These are phyloP conservation scores for Aaosphaeria pasadenensis DNA, from an alignment of 2,329 filamentous ascomycete species.

Conservation along the genomic window DNA sequence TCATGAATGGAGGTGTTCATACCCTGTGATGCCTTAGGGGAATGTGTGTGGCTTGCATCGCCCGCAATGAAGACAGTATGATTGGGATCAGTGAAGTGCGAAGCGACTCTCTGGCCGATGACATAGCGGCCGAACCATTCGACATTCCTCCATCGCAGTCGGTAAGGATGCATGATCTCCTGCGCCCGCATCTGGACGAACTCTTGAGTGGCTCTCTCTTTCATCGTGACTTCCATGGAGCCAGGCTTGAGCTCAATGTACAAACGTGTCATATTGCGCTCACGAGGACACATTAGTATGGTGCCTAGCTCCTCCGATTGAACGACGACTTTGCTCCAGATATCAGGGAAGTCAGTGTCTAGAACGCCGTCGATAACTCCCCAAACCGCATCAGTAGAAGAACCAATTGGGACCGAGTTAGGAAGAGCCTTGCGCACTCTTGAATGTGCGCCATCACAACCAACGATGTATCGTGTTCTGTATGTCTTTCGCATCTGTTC, in stretches of 20 bases:
- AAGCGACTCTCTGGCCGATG: slow-evolving; percentile 49
- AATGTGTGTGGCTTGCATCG: slow-evolving; percentile 45
- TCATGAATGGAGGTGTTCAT: slow-evolving; percentile 48
- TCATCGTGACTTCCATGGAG: slow-evolving; percentile 27
- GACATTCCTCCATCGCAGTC: slow-evolving; percentile 43
- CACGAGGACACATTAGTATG: slow-evolving; percentile 70
- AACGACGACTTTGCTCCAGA: slow-evolving; percentile 71
- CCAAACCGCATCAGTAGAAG: slow-evolving; percentile 60
- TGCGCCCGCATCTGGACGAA: slow-evolving; percentile 67
- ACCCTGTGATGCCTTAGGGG: slow-evolving; percentile 43
- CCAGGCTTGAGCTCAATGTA: slow-evolving; percentile 48
- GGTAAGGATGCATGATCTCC: slow-evolving; percentile 46
- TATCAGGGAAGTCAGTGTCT: slow-evolving; percentile 70
- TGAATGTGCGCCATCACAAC: slow-evolving; percentile 71
- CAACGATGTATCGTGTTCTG: slow-evolving; percentile 63
- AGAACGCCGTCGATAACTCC: slow-evolving; percentile 70
- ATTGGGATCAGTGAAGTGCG: slow-evolving; percentile 42
- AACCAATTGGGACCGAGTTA: slow-evolving; percentile 44
- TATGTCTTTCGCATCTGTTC: slow-evolving; percentile 43
- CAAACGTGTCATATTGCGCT: slow-evolving; percentile 67
- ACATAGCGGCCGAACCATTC: slow-evolving; percentile 54
- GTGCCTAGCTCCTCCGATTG: slow-evolving; percentile 66
- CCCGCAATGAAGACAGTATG: slow-evolving; percentile 49
- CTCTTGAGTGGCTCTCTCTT: slow-evolving; percentile 51
- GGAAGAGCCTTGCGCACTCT: slow-evolving; percentile 64